Conservation (phyloP, 139 green algal species). For the Chlorella sp. region DNA sequence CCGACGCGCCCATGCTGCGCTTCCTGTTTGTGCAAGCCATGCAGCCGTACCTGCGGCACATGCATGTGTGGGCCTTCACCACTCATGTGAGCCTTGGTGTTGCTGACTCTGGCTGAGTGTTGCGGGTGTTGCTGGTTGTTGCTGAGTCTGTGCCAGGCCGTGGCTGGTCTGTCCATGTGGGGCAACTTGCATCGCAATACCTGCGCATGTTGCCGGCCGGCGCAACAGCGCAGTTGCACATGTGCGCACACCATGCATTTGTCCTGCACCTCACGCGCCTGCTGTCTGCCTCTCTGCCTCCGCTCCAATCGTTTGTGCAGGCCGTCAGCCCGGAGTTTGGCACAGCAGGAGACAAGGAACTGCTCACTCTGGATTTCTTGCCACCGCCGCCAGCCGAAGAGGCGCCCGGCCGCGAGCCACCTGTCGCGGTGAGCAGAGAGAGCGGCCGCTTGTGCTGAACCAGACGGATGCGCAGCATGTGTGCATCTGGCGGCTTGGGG, state of each 20-base stretch:
- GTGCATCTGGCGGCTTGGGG: too few relatives aligned
- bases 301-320: background rate
- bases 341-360: constrained; percentile 12
- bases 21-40: constrained; percentile 31
- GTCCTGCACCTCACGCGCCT: background rate
- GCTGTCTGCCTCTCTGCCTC: too few relatives aligned
- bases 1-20: constrained; percentile 9
- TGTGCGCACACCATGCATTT: background rate
- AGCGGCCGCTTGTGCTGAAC: too few relatives aligned
- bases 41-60: constrained; percentile 39
- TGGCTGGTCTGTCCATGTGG: background rate
- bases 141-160: background rate
- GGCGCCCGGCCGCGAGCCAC: background rate
- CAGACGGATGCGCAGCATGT: too few relatives aligned
- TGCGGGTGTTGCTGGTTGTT: background rate
- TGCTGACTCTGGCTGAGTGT: background rate
- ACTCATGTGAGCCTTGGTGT: background rate
- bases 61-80: constrained; percentile 35
- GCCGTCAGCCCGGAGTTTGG: constrained; percentile 10
- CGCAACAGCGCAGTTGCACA: background rate
- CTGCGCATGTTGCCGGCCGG: background rate
- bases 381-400: background rate
- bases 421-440: background rate
- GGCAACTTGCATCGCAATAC: too few relatives aligned
- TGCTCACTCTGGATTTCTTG: constrained; percentile 26